Evolutionary conservation across 176 grass and related monocot species (phyloP).

Genomic region (Aegilops umbellulata): DNA sequence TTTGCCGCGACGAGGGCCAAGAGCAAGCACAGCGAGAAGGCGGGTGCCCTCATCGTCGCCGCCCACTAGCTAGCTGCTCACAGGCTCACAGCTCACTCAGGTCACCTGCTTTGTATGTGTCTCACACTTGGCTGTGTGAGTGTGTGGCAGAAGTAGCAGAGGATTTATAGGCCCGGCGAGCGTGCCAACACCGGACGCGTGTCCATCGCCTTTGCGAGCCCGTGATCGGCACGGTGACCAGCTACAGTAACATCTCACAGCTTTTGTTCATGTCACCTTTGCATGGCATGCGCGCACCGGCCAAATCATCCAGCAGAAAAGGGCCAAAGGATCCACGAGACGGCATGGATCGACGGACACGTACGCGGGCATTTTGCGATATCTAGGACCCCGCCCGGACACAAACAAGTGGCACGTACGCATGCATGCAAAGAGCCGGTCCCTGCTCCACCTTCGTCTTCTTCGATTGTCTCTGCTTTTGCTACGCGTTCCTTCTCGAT

Average conservation of each 20-base stretch:
- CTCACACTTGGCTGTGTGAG: neutral
- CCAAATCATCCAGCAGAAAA: neutral
- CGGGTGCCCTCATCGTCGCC: slow-evolving; percentile 3
- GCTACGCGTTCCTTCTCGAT: too few species aligned
- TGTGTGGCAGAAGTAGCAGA: neutral
- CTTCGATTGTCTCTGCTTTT: neutral
- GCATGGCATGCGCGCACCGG: neutral
- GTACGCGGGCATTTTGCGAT: neutral
- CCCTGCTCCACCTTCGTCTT: neutral
- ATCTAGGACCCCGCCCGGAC: neutral
- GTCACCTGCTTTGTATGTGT: neutral
- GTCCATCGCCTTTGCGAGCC: neutral
- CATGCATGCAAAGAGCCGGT: neutral
- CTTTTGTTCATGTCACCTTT: neutral
- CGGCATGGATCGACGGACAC: neutral
- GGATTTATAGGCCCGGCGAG: slow-evolving; percentile 17
- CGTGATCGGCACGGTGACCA: neutral
- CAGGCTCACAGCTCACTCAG: neutral
- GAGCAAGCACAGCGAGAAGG: neutral
- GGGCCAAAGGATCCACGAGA: neutral
- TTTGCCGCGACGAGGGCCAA: neutral
- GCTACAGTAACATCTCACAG: neutral
- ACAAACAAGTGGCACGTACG: slow-evolving; percentile 4
- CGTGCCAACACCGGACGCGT: neutral
- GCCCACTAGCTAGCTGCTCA: neutral